phyloP scores from a whole-genome alignment of 257 asterid species.

The Lantana camara region DNA sequence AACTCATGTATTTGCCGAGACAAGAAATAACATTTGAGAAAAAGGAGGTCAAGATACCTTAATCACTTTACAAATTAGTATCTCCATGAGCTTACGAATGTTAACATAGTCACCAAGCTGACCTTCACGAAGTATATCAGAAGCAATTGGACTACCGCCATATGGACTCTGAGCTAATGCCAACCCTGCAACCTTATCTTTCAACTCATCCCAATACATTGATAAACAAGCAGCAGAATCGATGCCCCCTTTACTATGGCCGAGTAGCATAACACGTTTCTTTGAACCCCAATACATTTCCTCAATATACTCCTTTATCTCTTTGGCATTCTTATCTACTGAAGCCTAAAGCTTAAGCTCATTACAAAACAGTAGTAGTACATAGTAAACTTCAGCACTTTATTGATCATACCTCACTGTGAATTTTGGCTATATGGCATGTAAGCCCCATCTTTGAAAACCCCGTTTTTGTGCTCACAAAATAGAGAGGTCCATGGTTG shows the following conservation, averaged over 20 bases:
- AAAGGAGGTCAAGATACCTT: constrained; percentile 58
- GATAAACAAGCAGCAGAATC: constrained; percentile 95
- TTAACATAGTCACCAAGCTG: constrained; percentile 97
- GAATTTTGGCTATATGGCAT: constrained; percentile 82
- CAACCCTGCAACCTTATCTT: constrained; percentile 94
- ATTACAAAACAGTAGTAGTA: constrained; percentile 26
- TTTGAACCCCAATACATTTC: constrained; percentile 92
- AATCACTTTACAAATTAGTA: constrained; percentile 87
- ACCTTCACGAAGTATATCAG: constrained; percentile 91
- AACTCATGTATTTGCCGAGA: background rate
- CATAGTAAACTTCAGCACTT: constrained; percentile 10
- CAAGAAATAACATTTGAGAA: constrained; percentile 12
- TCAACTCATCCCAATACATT: constrained; percentile 86
- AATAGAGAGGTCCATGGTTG: constrained; percentile 85
- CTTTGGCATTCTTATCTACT: constrained; percentile 87
- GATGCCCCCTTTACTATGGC: constrained; percentile 97
- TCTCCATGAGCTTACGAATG: constrained; percentile 93
- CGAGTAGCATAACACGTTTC: constrained; percentile 84
- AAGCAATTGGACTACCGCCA: constrained; percentile 97
- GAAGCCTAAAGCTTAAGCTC: constrained; percentile 65
- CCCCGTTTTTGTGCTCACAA: constrained; percentile 70
- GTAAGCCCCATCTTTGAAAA: constrained; percentile 93
- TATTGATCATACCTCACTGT: constrained; percentile 51
- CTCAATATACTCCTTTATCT: constrained; percentile 86
- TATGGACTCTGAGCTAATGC: constrained; percentile 94